Evolutionary conservation across 2,329 filamentous ascomycete genomes (phyloP), one percentile per base, ranked within the genome.

Genomic region (Aaosphaeria pasadenensis): DNA sequence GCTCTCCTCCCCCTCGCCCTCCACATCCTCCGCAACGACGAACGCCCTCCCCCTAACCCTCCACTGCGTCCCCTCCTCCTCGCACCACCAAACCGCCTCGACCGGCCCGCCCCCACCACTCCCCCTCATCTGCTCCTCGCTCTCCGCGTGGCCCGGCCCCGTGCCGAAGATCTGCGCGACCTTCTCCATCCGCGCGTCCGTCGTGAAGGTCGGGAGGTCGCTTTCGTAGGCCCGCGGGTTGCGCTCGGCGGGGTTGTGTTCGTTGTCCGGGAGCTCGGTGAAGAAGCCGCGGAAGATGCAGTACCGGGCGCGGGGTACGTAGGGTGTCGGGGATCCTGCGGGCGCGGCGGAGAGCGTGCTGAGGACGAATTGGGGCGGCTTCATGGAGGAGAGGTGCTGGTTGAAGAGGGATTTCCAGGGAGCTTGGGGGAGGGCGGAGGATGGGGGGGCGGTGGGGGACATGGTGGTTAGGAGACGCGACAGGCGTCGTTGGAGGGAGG

Each of bases 231-330:
- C 72, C 5, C 73, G 57, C 4, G 88, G 85, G 68, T 96, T 96
- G 53, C 77, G 77, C 53, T 83, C 77, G 3, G 89, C 87, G 32
- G 82, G 74, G 70, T 94, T 92, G 68, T 85, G 83, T 39, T 83
- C 80, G 71, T 91, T 89, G 45, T 77, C 77, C 4, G 87, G 85
- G 1, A 95, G 76, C 47, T 80, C 78, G 0, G 84, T 85, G 83
- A 88, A 96, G 73, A 95, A 85, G 57, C 91, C 90, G 51, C 92
- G 87, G 73, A 84, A 92, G 62, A 96, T 84, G 71, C 91, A 94
- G 61, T 84, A 91, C 45, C 91, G 83, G 6, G 83, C 86, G 46
- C 89, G 81, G 0, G 78, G 74, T 1, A 77, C 56, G 52, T 72
- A 71, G 6, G 71, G 57, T 40, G 67, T 66, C 0, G 73, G 66